Evolutionary conservation across 164 flowering plant genomes (phyloP).

Genomic region (Aristolochia californica): DNA sequence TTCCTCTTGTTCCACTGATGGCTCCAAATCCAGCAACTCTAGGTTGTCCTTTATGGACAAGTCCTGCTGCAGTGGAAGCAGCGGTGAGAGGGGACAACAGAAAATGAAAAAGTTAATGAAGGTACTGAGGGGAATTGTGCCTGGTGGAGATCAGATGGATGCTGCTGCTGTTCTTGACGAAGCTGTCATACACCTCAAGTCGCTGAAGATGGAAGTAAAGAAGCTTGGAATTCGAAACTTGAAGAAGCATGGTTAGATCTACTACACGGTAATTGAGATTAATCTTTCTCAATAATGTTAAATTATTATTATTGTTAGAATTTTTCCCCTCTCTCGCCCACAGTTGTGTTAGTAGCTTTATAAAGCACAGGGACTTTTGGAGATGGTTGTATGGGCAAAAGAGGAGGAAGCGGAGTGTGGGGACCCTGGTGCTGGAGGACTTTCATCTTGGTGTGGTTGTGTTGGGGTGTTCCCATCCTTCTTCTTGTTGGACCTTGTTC

Average conservation of each 20-base stretch:
- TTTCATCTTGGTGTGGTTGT: too few relatives aligned
- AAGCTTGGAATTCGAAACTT: conserved; percentile 28
- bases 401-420: background rate
- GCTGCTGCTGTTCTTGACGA: conserved; percentile 62
- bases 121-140: conserved; percentile 52
- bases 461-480: background rate
- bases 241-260: conserved; percentile 1
- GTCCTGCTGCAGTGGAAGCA: too few relatives aligned
- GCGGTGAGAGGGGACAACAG: conserved; percentile 29
- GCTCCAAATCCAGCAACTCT: conserved; percentile 22
- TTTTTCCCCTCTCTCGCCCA: too few relatives aligned
- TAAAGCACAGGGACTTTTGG: background rate
- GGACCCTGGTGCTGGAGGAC: too few relatives aligned
- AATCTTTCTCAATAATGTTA: background rate
- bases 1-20: conserved; percentile 30
- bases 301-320: background rate
- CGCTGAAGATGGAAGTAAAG: conserved; percentile 61
- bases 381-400: conserved; percentile 1
- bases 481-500: conserved; percentile 2
- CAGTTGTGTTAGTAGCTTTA: background rate
- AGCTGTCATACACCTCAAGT: conserved; percentile 68
- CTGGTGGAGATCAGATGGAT: conserved; percentile 59
- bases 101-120: conserved; percentile 60
- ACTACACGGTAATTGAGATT: background rate
- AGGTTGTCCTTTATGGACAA: conserved; percentile 18